Conservation (phyloP, 345 rosid species). For the Eucalyptus marginata region DNA sequence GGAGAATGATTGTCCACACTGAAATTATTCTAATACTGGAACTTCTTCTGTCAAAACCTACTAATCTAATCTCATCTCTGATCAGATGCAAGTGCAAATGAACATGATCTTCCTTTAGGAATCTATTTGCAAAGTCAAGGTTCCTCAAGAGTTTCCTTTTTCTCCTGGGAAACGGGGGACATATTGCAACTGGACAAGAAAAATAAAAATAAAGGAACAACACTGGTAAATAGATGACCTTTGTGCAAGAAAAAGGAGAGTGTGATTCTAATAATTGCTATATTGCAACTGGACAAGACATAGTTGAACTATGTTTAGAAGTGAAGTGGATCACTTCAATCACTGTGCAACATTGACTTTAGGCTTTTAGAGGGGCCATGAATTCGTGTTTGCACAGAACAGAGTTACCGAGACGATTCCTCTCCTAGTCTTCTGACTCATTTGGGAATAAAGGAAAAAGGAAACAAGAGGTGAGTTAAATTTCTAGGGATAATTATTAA, state of each 20-base stretch:
- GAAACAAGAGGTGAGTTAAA: not conserved
- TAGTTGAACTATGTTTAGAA: not conserved
- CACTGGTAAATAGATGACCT: not conserved
- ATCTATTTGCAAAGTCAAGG: not conserved
- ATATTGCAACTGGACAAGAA: not conserved
- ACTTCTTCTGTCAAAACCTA: not conserved
- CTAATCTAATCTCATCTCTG: not conserved
- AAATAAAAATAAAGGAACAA: not conserved
- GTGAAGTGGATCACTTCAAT: not conserved
- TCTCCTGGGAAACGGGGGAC: not conserved
- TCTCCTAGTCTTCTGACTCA: not conserved
- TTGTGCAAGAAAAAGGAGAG: not conserved
- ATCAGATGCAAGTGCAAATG: not conserved
- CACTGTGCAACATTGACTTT: not conserved
- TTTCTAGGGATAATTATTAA: not conserved
- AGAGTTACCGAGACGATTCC: not conserved
- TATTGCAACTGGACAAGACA: not conserved
- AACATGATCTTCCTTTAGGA: not conserved
- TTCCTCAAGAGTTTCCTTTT: not conserved
- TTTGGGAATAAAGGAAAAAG: not conserved
- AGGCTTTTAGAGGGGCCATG: not conserved
- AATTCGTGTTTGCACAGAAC: not conserved
- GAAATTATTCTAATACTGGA: not conserved
- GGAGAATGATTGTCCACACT: not conserved
- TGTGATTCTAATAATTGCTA: not conserved